A percentile compares a stretch with the other conserved stretches of the same genome.
Conservation (phyloP, 371 early-diverging fungal species). For the Haplosporangium sp. region DNA sequence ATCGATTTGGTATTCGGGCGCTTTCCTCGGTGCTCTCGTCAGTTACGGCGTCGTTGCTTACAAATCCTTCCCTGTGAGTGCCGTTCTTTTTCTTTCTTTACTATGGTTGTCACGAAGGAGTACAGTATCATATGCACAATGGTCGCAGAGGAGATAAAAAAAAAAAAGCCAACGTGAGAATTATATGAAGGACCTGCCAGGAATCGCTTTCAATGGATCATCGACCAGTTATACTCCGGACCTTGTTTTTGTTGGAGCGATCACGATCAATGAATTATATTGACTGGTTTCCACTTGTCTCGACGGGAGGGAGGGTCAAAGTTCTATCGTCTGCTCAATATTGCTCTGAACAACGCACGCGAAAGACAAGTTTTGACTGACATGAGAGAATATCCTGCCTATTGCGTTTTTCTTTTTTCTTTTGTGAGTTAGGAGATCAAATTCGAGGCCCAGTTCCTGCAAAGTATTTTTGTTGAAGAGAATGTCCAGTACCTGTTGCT, state of each 20-base stretch:
- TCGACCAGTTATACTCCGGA: no score
- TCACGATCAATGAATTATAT: no score
- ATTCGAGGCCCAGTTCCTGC: conserved; percentile 58
- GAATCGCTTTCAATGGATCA: no score
- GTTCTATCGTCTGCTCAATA: no score
- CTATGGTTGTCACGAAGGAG: no score
- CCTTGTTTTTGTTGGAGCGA: no score
- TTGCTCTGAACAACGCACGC: no score
- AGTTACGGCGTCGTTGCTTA: conserved; percentile 90
- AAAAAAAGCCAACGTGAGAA: background rate
- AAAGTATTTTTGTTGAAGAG: conserved; percentile 83
- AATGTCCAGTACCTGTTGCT: conserved; percentile 88
- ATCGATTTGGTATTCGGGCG: conserved; percentile 46
- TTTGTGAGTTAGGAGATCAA: conserved; percentile 27
- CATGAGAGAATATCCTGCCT: no score
- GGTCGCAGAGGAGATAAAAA: background rate
- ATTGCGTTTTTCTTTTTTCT: background rate
- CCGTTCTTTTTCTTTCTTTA: background rate
- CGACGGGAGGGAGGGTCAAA: no score
- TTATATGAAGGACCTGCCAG: no score
- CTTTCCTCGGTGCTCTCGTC: conserved; percentile 67
- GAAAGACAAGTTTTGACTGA: no score
- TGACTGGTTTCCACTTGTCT: no score
- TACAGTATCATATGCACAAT: background rate
- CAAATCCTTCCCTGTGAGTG: conserved; percentile 84